Percentiles rank a stretch among this genome's conserved stretches.
Conservation (phyloP, 805 yeast genomes). For the Starmerella stellata region DNA sequence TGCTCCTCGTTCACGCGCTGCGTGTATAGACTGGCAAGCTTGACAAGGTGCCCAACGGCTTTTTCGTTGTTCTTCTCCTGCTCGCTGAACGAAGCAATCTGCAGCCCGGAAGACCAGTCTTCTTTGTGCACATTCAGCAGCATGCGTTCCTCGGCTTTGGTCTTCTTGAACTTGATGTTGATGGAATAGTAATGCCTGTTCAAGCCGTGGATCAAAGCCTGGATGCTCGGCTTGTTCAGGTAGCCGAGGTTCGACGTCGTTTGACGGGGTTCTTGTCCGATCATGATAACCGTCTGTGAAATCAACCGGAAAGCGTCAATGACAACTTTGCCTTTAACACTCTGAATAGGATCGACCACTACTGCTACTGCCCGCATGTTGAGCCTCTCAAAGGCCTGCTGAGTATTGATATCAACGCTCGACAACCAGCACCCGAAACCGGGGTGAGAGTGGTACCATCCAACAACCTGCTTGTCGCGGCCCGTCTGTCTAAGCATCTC, state of each 20-base stretch:
- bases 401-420: constrained; percentile 92
- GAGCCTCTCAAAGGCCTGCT: constrained; percentile 91
- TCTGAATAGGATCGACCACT: constrained; percentile 94
- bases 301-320: constrained; percentile 95
- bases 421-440: constrained; percentile 99
- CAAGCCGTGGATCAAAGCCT: constrained; percentile 89
- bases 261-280: constrained; percentile 96
- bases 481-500: constrained; percentile 98
- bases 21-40: constrained; percentile 75
- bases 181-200: constrained; percentile 93
- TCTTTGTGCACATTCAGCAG: constrained; percentile 81
- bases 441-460: constrained; percentile 99
- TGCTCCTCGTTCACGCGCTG: constrained; percentile 84
- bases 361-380: constrained; percentile 95
- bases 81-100: constrained; percentile 54
- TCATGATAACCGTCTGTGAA: constrained; percentile 69
- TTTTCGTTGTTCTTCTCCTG: constrained; percentile 61
- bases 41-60: constrained; percentile 62
- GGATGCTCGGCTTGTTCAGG: constrained; percentile 87
- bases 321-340: constrained; percentile 96
- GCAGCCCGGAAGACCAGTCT: constrained; percentile 87
- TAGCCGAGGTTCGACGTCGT: constrained; percentile 92
- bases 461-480: constrained; percentile 97
- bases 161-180: constrained; percentile 85
- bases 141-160: constrained; percentile 84